These are phyloP conservation scores for Mallotus repandus DNA, from an alignment of 441 rosid genomes.

Conservation along the genomic window DNA sequence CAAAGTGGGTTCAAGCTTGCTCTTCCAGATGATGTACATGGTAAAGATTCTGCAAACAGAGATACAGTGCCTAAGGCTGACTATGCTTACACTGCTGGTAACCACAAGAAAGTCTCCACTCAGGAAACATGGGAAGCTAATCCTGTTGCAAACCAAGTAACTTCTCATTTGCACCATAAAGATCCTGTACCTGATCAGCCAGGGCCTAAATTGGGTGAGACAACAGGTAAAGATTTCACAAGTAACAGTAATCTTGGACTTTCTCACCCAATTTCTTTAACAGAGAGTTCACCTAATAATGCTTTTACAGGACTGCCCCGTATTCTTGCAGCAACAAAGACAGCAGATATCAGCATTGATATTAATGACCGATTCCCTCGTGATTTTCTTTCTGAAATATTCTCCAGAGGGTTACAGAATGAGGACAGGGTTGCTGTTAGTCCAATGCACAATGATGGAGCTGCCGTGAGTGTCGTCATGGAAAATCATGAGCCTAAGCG, in stretches of 20 bases:
- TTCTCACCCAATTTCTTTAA: constrained; percentile 23
- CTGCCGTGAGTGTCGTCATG: constrained; percentile 69
- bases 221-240: constrained; percentile 7
- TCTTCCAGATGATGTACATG: constrained; percentile 30
- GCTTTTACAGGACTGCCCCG: constrained; percentile 35
- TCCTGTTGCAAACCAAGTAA: constrained; percentile 31
- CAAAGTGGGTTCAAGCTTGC: constrained; percentile 36
- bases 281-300: constrained; percentile 33
- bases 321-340: constrained; percentile 35
- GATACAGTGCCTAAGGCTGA: constrained; percentile 34
- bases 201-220: constrained; percentile 17
- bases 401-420: constrained; percentile 54
- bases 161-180: constrained; percentile 19
- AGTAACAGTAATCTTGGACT: constrained; percentile 13
- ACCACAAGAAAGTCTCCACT: constrained; percentile 17
- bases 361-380: constrained; percentile 79
- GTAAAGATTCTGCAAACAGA: constrained; percentile 34
- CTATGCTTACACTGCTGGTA: constrained; percentile 19
- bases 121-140: constrained; percentile 32
- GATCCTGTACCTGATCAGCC: constrained; percentile 27
- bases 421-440: constrained; percentile 39
- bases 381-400: constrained; percentile 78
- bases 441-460: constrained; percentile 59
- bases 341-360: constrained; percentile 69
- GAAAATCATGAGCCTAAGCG: constrained; percentile 76